Conservation (phyloP, 371 early-diverging fungal species). For the Syncephalastrum racemosum region DNA sequence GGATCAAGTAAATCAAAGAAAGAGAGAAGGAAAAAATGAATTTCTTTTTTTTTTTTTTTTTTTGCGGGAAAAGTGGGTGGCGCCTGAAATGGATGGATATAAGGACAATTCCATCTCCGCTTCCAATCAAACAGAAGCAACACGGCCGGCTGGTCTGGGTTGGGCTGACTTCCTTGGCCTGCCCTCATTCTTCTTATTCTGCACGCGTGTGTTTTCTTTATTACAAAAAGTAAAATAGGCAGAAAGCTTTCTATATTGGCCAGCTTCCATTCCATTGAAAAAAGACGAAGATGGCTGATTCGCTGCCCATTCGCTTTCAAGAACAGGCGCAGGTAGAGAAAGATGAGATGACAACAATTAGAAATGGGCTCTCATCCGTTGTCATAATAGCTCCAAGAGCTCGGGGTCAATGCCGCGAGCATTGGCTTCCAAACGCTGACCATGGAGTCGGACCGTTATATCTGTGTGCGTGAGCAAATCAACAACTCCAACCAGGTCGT, state of each 20-base stretch:
- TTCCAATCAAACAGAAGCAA: too few species aligned
- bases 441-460: constrained; percentile 96
- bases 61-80: too few species aligned
- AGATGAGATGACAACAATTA: neutral
- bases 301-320: constrained; percentile 84
- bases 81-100: too few species aligned
- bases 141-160: neutral
- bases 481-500: constrained; percentile 88
- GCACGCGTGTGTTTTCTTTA: too few species aligned
- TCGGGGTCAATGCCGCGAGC: constrained; percentile 89
- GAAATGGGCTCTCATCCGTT: neutral
- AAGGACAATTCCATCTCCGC: too few species aligned
- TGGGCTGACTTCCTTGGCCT: constrained; percentile 5
- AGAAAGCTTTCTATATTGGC: too few species aligned
- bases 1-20: constrained; percentile 2
- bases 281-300: constrained; percentile 58
- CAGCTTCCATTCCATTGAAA: too few species aligned
- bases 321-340: constrained; percentile 89
- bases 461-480: constrained; percentile 93
- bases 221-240: too few species aligned
- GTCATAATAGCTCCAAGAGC: constrained; percentile 75
- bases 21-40: neutral
- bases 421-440: constrained; percentile 97
- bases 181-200: neutral
- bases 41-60: constrained; percentile 7